phyloP scores from a whole-genome alignment of 306 rosid genomes.

The Medicago arabica region DNA sequence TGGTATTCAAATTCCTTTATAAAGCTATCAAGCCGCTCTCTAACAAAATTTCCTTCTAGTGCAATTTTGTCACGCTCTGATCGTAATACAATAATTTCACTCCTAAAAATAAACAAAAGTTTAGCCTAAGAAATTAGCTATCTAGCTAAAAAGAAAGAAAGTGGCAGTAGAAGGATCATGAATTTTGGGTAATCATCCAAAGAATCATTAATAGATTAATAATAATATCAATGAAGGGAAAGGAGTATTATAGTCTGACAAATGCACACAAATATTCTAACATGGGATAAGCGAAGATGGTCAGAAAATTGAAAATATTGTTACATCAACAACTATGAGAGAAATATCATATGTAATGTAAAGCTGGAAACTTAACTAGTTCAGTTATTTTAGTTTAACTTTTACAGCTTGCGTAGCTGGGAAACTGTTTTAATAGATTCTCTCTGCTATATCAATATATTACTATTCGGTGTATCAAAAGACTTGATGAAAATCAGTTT shows the following conservation, averaged over 20 bases:
- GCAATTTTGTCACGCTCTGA: slow-evolving; percentile 78
- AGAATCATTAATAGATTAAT: background rate
- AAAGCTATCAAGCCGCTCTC: slow-evolving; percentile 76
- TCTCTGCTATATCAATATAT: background rate
- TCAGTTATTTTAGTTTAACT: background rate
- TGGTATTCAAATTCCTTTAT: slow-evolving; percentile 79
- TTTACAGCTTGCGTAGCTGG: background rate
- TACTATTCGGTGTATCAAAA: background rate
- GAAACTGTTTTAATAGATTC: background rate
- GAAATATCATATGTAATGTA: slow-evolving; percentile 6
- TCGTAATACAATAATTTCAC: slow-evolving; percentile 64
- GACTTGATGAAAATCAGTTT: background rate
- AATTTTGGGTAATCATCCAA: slow-evolving; percentile 10
- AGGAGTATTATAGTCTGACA: background rate
- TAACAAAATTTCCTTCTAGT: slow-evolving; percentile 75
- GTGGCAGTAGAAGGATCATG: background rate
- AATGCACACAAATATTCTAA: background rate
- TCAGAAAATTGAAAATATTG: background rate
- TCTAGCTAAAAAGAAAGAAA: slow-evolving; percentile 1
- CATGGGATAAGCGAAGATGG: background rate
- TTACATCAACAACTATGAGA: background rate
- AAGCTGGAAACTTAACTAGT: background rate
- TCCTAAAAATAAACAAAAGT: slow-evolving; percentile 51
- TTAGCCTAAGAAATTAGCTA: background rate
- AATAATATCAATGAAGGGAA: background rate